phyloP scores from a whole-genome alignment of 1,139 yeast species.

The Hansenula sp. region DNA sequence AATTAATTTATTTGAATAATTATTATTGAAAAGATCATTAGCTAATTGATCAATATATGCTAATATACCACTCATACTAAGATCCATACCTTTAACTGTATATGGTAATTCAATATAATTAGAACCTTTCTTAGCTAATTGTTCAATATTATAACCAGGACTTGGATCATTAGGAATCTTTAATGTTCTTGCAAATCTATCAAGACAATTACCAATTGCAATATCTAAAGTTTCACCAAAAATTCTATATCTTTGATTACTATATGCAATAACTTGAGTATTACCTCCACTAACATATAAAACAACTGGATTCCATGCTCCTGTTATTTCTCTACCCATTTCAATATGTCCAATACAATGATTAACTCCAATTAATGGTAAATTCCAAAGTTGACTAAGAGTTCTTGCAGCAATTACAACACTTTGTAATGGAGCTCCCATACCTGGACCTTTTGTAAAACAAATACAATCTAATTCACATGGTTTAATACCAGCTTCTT shows the following conservation, averaged over 20 bases:
- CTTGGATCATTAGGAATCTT: constrained; percentile 90
- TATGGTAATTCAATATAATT: constrained; percentile 79
- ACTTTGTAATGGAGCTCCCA: constrained; percentile 97
- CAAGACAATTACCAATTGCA: constrained; percentile 95
- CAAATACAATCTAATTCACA: constrained; percentile 82
- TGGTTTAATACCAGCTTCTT: constrained; percentile 50
- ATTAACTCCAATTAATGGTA: constrained; percentile 91
- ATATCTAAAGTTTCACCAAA: constrained; percentile 97
- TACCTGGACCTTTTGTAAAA: constrained; percentile 97
- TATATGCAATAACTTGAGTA: constrained; percentile 96
- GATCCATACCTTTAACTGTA: constrained; percentile 97
- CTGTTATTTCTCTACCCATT: constrained; percentile 98
- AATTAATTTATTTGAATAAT: constrained; percentile 46
- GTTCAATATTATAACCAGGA: constrained; percentile 97
- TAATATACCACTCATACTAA: constrained; percentile 92
- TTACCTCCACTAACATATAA: constrained; percentile 97
- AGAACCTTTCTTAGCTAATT: constrained; percentile 67
- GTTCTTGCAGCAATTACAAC: constrained; percentile 93
- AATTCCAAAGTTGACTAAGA: constrained; percentile 69
- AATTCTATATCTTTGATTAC: constrained; percentile 86
- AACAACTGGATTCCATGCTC: constrained; percentile 93
- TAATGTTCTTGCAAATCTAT: constrained; percentile 88
- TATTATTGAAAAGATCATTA: constrained; percentile 55
- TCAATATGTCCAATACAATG: constrained; percentile 98
- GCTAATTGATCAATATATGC: constrained; percentile 83